Conservation (phyloP, 257 asterid genomes). For the Verbena officinalis region DNA sequence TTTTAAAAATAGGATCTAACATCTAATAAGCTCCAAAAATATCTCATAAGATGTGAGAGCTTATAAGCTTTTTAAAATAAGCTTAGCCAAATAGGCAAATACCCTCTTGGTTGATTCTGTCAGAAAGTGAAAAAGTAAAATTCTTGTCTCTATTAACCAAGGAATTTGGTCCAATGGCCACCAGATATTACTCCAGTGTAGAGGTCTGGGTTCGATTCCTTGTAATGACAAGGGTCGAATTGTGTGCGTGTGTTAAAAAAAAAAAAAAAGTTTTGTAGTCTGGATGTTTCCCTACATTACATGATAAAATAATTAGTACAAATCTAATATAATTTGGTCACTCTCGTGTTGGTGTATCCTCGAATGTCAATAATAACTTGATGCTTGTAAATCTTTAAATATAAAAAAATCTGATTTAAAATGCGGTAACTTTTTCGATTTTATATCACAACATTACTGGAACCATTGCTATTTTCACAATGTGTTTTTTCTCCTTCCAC, state of each 20-base stretch:
- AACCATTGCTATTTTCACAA: background rate
- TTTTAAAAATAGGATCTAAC: too few species aligned
- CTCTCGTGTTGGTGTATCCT: background rate
- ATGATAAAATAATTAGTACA: background rate
- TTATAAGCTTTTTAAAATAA: too few species aligned
- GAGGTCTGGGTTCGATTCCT: too few species aligned
- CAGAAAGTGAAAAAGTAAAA: background rate
- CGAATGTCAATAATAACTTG: background rate
- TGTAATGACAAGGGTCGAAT: too few species aligned
- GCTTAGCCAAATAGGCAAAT: too few species aligned
- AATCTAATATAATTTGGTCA: too few species aligned
- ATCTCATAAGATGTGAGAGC: too few species aligned
- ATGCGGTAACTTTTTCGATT: background rate
- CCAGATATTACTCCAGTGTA: too few species aligned
- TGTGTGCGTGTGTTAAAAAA: too few species aligned
- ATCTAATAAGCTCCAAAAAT: too few species aligned
- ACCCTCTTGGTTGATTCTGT: conserved; percentile 1
- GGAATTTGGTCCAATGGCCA: too few species aligned
- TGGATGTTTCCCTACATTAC: background rate
- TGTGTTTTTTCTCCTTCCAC: background rate
- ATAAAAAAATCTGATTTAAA: background rate
- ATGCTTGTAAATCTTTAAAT: background rate
- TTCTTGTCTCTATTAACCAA: background rate
- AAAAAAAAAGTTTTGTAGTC: background rate
- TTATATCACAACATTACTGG: background rate